Evolutionary conservation across 345 rosid genomes (phyloP).

Genomic region (Syzygium aqueum): DNA sequence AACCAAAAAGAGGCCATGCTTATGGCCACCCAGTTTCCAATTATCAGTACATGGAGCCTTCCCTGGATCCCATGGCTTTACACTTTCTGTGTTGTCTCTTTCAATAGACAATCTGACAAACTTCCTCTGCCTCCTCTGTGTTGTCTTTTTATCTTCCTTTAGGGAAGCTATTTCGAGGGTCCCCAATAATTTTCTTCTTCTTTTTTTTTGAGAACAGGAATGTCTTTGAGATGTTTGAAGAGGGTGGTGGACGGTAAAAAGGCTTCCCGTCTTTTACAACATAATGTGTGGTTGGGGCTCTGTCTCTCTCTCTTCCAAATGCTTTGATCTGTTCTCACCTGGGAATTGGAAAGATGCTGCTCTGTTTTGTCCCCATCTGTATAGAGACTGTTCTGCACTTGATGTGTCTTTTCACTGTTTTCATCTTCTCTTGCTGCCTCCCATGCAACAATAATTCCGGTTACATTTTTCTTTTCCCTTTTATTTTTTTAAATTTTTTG

Average conservation of each 20-base stretch:
- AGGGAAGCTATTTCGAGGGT: neutral
- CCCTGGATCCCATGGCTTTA: neutral
- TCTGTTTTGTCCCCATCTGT: neutral
- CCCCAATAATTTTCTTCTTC: neutral
- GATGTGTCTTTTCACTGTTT: neutral
- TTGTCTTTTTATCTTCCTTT: neutral
- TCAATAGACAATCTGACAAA: neutral
- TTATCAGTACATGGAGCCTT: neutral
- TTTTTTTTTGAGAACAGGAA: neutral
- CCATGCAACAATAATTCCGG: neutral
- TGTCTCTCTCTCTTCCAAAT: neutral
- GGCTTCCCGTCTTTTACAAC: neutral
- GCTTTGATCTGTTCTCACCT: neutral
- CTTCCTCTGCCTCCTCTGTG: neutral
- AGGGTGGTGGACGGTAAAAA: neutral
- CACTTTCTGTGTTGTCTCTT: neutral
- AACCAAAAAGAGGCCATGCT: neutral
- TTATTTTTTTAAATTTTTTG: neutral
- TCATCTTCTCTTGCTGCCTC: neutral
- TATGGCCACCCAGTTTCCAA: neutral
- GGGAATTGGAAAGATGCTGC: neutral
- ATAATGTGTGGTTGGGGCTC: neutral
- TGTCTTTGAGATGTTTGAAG: neutral
- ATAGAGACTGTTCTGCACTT: neutral
- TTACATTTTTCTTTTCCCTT: neutral